Evolutionary conservation across 202 grass and related monocot species (phyloP).

Genomic region (Saccharum hybrid): DNA sequence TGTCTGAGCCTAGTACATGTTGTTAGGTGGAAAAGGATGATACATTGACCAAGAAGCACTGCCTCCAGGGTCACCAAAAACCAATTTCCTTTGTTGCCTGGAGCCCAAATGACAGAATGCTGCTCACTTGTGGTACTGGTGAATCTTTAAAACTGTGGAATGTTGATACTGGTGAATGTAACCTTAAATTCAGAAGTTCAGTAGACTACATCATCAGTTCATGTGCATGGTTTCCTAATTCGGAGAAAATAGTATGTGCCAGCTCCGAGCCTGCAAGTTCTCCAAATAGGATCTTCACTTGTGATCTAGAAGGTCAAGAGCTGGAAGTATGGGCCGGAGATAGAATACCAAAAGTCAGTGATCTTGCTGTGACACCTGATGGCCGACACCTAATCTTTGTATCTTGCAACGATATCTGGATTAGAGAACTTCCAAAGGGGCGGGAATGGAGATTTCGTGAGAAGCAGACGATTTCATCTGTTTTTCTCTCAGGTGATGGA

Average conservation of each 20-base stretch:
- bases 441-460: conserved; percentile 76
- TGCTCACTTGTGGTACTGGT: conserved; percentile 73
- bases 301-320: conserved; percentile 77
- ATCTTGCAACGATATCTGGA: conserved; percentile 75
- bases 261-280: conserved; percentile 52
- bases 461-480: conserved; percentile 65
- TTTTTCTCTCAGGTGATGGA: conserved; percentile 88
- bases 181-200: conserved; percentile 56
- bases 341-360: conserved; percentile 93
- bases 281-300: conserved; percentile 80
- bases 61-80: conserved; percentile 65
- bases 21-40: conserved; percentile 87
- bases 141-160: conserved; percentile 92
- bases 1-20: conserved; percentile 33
- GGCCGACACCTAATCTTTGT: conserved; percentile 71
- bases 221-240: conserved; percentile 94
- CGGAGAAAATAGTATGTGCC: conserved; percentile 87
- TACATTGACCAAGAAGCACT: conserved; percentile 64
- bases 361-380: conserved; percentile 84
- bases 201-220: conserved; percentile 56
- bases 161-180: conserved; percentile 68
- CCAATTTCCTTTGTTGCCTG: conserved; percentile 83
- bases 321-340: conserved; percentile 83
- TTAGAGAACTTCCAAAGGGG: conserved; percentile 75
- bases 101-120: conserved; percentile 87